Evolutionary conservation across 179 eudicot species (phyloP), one percentile per base, ranked within the genome.

Genomic region (Silene coronaria): DNA sequence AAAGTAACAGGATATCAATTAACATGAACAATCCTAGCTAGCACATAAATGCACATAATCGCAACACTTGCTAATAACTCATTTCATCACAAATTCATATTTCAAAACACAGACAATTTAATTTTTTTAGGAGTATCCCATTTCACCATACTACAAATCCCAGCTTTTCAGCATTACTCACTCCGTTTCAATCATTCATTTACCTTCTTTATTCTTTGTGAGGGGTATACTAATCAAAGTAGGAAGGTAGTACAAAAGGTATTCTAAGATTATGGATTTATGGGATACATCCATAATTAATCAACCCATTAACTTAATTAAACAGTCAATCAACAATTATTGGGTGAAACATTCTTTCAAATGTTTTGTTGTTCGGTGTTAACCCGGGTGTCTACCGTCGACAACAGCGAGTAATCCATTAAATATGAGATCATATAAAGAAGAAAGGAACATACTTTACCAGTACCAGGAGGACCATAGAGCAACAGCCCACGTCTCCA

Each of bases 391-490:
- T 34, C 38, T 9, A 34, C 38, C 1, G 38, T 34, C 38, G 10
- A 38, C 46, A 38, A 38, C 46, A 38, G 46, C 10, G 10, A 1
- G 12, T 38, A 38, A 38, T 8, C 51, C 51, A 45, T 11, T 12
- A 45, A 45, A 45, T 45, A 11, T 45, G 16, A 66, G 19, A 17
- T 27, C 21, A 4, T 11, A 45, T 45, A 14, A 4, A 12, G 16
- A 17, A 64, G 14, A 48, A 72, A 38, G 48, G 6, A 68, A 63
- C 76, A 71, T 80, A 94, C 98, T 93, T 94, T 94, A 53, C 98
- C 97, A 26, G 98, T 92, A 53, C 98, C 97, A 48, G 97, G 96
- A 22, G 98, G 98, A 38, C 98, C 98, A 71, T 90, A 88, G 24
- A 94, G 92, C 85, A 94, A 78, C 89, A 94, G 85, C 8, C 97